These are phyloP conservation scores for Solanum virginianum DNA, from an alignment of 257 asterid species.

Conservation along the genomic window DNA sequence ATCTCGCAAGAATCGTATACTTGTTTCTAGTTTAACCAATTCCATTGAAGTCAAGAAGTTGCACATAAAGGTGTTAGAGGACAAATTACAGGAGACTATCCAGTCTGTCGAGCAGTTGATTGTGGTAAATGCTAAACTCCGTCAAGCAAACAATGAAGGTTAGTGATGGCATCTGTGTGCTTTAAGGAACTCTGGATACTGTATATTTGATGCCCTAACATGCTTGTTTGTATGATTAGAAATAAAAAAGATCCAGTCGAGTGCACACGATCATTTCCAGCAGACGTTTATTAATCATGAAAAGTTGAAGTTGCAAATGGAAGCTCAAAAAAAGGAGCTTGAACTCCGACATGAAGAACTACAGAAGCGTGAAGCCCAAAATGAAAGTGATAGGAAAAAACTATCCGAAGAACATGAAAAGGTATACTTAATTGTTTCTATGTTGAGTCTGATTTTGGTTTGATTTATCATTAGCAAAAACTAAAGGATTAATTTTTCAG, in stretches of 20 bases:
- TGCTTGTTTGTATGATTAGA: constrained; percentile 32
- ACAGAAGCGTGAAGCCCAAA: constrained; percentile 67
- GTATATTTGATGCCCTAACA: constrained; percentile 4
- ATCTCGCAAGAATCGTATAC: constrained; percentile 52
- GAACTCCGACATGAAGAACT: constrained; percentile 58
- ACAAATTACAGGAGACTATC: constrained; percentile 57
- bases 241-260: constrained; percentile 59
- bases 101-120: constrained; percentile 35
- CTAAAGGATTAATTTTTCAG: neutral
- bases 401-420: constrained; percentile 68
- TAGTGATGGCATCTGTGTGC: constrained; percentile 5
- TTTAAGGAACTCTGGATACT: neutral
- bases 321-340: constrained; percentile 58
- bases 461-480: neutral
- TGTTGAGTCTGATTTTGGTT: neutral
- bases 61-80: constrained; percentile 57
- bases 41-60: constrained; percentile 59
- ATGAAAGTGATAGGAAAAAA: constrained; percentile 58
- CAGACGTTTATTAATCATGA: constrained; percentile 71
- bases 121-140: constrained; percentile 58
- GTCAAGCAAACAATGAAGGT: constrained; percentile 74
- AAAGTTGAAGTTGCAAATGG: constrained; percentile 59
- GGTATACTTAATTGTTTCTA: constrained; percentile 27
- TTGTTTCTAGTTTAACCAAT: constrained; percentile 52
- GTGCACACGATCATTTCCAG: constrained; percentile 69